Evolutionary conservation across 495 filamentous ascomycete species (phyloP), one percentile per base, ranked within the genome.

Genomic region (Tirmania nivea): DNA sequence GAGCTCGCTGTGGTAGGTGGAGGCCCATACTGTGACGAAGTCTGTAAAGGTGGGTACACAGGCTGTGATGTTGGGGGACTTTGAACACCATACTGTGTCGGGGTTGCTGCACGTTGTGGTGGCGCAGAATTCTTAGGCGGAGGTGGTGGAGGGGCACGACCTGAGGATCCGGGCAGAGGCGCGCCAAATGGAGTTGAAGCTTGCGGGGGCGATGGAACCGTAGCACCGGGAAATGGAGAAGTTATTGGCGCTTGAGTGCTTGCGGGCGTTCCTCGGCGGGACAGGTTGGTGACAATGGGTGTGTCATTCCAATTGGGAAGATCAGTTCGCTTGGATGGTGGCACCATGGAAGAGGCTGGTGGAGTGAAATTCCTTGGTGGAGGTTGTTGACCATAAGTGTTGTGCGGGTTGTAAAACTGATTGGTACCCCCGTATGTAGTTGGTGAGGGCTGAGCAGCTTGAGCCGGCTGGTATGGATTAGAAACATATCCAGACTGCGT

Each of bases 271-370:
- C 64, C 66, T 59, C 71, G 70, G 58, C 55, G 70, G 25, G 81
- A 76, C 42, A 80, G 70, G 64, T 88, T 92, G 34, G 77, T 74
- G 31, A 94, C 84, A 59, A 93, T 78, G 0, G 90, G 90, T 54
- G 89, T 78, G 67, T 99, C 90, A 59, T 99, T 99, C 90, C 90
- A 99, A 52, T 81, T 80, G 35, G 77, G 76, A 45, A 78, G 75
- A 55, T 82, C 78, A 55, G 76, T 77, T 56, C 75, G 74, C 55
- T 77, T 82, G 16, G 83, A 74, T 52, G 86, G 86, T 11, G 84
- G 80, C 52, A 73, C 70, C 17, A 67, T 70, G 11, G 67, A 63
- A 3, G 79, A 75, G 31, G 80, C 76, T 21, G 83, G 82, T 35
- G 77, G 69, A 54, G 71, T 70, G 39, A 70, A 68, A 19, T 68